phyloP scores from a whole-genome alignment of 371 early-diverging fungal genomes.

The Phascolomyces articulosus region DNA sequence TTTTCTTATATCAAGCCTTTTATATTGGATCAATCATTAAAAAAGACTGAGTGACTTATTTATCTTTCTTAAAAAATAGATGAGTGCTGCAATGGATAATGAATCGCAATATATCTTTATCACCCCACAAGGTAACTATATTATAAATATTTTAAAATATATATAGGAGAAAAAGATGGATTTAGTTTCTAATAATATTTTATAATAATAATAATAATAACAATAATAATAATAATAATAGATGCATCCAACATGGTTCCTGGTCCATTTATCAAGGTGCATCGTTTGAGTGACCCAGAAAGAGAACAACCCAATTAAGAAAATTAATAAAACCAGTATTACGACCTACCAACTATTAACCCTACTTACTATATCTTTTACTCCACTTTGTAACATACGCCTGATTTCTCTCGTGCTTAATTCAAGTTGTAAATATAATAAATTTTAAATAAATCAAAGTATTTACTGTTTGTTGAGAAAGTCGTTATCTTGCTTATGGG shows the following conservation, averaged over 20 bases:
- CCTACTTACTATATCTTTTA: not conserved
- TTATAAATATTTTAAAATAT: too few relatives aligned
- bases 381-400: not conserved
- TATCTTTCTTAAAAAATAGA: slow-evolving; percentile 30
- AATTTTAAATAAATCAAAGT: too few relatives aligned
- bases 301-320: slow-evolving; percentile 40
- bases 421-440: not conserved
- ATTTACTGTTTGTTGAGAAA: too few relatives aligned
- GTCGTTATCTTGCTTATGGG: too few relatives aligned
- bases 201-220: too few relatives aligned
- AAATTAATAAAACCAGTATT: too few relatives aligned
- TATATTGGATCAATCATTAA: too few relatives aligned
- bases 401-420: not conserved
- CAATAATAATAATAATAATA: too few relatives aligned
- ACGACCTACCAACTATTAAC: too few relatives aligned
- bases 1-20: not conserved
- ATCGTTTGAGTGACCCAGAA: slow-evolving; percentile 75
- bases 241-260: slow-evolving; percentile 62
- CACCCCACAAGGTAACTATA: slow-evolving; percentile 84
- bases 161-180: too few relatives aligned
- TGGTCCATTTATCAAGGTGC: slow-evolving; percentile 72
- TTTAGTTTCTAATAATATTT: too few relatives aligned
- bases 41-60: too few relatives aligned
- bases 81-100: slow-evolving; percentile 77
- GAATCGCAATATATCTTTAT: slow-evolving; percentile 93